Conservation (phyloP, 225 moss, liverwort and hornwort species). For the Asterella californica region DNA sequence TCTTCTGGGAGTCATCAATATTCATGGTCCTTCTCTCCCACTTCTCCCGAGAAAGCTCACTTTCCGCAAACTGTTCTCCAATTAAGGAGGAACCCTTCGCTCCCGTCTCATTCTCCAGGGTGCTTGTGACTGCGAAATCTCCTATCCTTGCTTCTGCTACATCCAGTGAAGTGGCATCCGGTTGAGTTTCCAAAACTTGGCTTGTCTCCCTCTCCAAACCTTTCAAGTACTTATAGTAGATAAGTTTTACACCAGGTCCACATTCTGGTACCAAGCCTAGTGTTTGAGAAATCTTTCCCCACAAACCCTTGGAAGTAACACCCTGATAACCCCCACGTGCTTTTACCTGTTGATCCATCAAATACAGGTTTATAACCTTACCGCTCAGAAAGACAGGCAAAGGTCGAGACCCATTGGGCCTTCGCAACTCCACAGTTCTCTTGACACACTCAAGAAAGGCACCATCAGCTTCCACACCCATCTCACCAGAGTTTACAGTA, state of each 20-base stretch:
- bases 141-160: slow-evolving; percentile 2
- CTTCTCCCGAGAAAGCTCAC: slow-evolving; percentile 21
- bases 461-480: slow-evolving; percentile 13
- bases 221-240: slow-evolving; percentile 77
- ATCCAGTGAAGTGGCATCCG: slow-evolving; percentile 31
- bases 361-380: slow-evolving; percentile 56
- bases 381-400: slow-evolving; percentile 59
- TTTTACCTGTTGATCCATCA: slow-evolving; percentile 51
- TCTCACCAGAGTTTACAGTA: slow-evolving; percentile 4
- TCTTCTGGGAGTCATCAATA: slow-evolving; percentile 22
- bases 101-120: slow-evolving; percentile 18
- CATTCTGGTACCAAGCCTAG: slow-evolving; percentile 65
- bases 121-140: not conserved
- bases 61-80: slow-evolving; percentile 43
- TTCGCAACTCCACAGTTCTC: slow-evolving; percentile 41
- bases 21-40: slow-evolving; percentile 28
- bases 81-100: slow-evolving; percentile 17
- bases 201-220: slow-evolving; percentile 39
- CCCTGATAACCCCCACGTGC: slow-evolving; percentile 60
- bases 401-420: slow-evolving; percentile 44
- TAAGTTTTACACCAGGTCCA: slow-evolving; percentile 81
- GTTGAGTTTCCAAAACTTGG: slow-evolving; percentile 25
- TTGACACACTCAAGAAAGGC: slow-evolving; percentile 30
- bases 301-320: slow-evolving; percentile 55
- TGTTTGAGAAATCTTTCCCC: slow-evolving; percentile 56